Base-by-base conservation (phyloP, 805 yeast genomes). In the Kuraishia hungarica region DNA sequence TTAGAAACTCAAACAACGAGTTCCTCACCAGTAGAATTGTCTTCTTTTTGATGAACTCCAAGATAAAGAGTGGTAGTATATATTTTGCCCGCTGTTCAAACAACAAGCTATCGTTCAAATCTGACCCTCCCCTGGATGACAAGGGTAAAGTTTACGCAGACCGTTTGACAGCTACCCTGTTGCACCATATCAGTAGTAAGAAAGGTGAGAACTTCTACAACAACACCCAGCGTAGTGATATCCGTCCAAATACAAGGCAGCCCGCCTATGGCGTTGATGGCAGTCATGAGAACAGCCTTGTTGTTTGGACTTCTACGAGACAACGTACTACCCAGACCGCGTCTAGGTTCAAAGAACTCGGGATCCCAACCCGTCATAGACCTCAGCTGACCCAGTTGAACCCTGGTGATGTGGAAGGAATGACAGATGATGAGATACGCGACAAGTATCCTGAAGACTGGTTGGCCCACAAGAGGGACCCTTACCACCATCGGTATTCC, bases 301-400 rank as follows among this genome's bases (percentile, higher is more conserved):
- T 85, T 2, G 92, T 94, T n/a, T 93, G 98, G 97, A 91, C 97
- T 1, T 96, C 98, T 0, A 89, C 93, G 3, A 81, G 97, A 58
- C 77, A 82, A 60, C 80, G 97, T 64, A 90, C 97, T 0, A 77
- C 84, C 20, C 89, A 92, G 61, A 83, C 96, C 5, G 90, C 93
- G 0, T 76, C 78, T 54, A 82, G 78, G 55, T 89, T 93, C 67
- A 73, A 80, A 46, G 78, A 82, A 13, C 69, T 72, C 26, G 88
- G 89, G 10, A 79, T 89, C 55, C 76, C 79, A 1, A 85, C 87
- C 5, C 75, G 84, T 54, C 91, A 87, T 66, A 77, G 97, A 57
- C 83, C 91, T 29, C 96, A 91, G 67, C 74, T 94, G 64, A 86
- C 90, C 49, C 97, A 90, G 67, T 72, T 89, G 64, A 89, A 92